A percentile compares a stretch with the other conserved stretches of the same genome.
Evolutionary conservation across 202 grass and related monocot species (phyloP).

Genomic region (Sporobolus alterniflorus): DNA sequence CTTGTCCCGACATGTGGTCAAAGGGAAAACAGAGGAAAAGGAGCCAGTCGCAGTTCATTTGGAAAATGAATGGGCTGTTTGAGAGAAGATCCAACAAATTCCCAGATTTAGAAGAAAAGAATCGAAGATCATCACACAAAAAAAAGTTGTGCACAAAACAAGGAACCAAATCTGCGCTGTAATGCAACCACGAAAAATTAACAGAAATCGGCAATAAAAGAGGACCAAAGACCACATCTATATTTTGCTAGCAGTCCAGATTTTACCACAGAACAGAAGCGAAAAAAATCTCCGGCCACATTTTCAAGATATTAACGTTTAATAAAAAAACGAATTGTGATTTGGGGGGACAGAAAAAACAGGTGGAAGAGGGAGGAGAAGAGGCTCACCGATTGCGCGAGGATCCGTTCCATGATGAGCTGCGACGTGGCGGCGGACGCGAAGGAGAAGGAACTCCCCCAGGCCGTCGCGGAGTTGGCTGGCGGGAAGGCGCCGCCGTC

Average conservation of each 20-base stretch:
- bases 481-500: constrained; percentile 14
- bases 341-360: neutral
- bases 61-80: neutral
- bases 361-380: neutral
- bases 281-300: neutral
- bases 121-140: neutral
- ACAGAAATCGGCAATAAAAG: constrained; percentile 34
- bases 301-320: neutral
- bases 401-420: constrained; percentile 99
- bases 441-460: constrained; percentile 94
- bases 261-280: neutral
- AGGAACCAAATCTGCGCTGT: neutral
- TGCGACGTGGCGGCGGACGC: constrained; percentile 95
- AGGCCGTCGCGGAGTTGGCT: constrained; percentile 25
- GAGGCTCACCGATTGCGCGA: constrained; percentile 80
- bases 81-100: neutral
- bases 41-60: neutral
- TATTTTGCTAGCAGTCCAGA: neutral
- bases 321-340: neutral
- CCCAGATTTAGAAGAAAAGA: neutral
- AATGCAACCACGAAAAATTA: neutral
- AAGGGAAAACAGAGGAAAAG: neutral
- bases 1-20: constrained; percentile 45
- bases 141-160: neutral
- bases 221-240: constrained; percentile 37